Evolutionary conservation across 2,329 filamentous ascomycete genomes (phyloP).

Genomic region (Exophiala sp.): DNA sequence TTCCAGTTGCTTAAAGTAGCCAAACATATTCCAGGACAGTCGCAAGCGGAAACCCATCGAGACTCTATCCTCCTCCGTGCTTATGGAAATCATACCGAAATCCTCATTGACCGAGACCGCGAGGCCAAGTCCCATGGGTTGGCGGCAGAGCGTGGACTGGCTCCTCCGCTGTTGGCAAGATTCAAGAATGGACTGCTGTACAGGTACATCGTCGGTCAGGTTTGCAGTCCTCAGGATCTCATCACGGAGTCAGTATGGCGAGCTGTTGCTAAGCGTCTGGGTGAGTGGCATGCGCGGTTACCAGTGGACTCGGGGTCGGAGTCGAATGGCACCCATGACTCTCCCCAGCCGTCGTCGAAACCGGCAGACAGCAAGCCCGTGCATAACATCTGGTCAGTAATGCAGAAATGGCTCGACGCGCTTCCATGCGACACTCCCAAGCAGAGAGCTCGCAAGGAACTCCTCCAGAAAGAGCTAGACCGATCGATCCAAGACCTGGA

Average conservation of each 20-base stretch:
- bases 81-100: constrained; percentile 88
- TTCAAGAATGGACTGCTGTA: constrained; percentile 97
- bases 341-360: constrained; percentile 5
- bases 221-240: constrained; percentile 74
- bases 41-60: constrained; percentile 70
- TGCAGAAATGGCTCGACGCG: constrained; percentile 91
- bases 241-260: constrained; percentile 68
- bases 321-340: constrained; percentile 10
- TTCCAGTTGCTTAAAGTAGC: constrained; percentile 48
- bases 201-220: constrained; percentile 74
- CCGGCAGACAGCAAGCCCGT: constrained; percentile 59
- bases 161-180: constrained; percentile 78
- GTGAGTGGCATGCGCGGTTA: constrained; percentile 81
- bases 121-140: constrained; percentile 70
- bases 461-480: constrained; percentile 68
- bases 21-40: constrained; percentile 55
- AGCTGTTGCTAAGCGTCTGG: constrained; percentile 76
- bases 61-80: constrained; percentile 85
- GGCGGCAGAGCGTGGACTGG: constrained; percentile 74
- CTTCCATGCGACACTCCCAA: constrained; percentile 67
- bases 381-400: constrained; percentile 90
- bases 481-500: constrained; percentile 66
- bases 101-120: constrained; percentile 88
- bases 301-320: constrained; percentile 47
- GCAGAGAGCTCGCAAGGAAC: constrained; percentile 60